Conservation (phyloP, 306 rosid species). For the Purshia tridentata region DNA sequence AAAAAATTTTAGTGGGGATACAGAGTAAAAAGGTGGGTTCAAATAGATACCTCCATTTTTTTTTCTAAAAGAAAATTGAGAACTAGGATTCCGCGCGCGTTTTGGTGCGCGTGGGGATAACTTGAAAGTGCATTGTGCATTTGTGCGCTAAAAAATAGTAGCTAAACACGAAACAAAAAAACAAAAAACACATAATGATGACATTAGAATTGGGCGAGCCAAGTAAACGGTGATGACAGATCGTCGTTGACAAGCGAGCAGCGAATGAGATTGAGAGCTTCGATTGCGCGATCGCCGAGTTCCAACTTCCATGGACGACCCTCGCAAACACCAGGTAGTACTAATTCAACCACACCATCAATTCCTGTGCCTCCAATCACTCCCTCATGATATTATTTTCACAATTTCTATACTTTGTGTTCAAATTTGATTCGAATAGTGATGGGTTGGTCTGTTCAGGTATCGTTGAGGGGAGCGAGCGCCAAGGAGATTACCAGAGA, state of each 20-base stretch:
- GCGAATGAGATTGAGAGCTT: constrained; percentile 19
- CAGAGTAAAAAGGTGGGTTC: too few species aligned
- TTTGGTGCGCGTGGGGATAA: background rate
- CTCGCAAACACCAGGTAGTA: constrained; percentile 65
- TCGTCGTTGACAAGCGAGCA: constrained; percentile 15
- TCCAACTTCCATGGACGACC: constrained; percentile 51
- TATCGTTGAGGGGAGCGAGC: constrained; percentile 91
- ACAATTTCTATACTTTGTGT: background rate
- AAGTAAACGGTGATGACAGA: background rate
- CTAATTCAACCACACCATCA: background rate
- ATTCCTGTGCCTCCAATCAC: background rate
- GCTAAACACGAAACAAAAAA: background rate
- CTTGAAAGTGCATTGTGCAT: background rate
- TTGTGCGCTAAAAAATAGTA: background rate
- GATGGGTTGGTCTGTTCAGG: constrained; percentile 40
- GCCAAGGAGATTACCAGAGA: constrained; percentile 94
- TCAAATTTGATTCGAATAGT: background rate
- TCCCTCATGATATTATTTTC: background rate
- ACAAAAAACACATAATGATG: background rate
- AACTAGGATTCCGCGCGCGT: background rate
- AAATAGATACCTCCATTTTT: too few species aligned
- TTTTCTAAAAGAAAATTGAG: too few species aligned
- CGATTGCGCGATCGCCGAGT: constrained; percentile 1
- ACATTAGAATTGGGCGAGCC: background rate
- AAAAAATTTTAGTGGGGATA: too few species aligned